Conservation (phyloP, 345 rosid genomes). For the Streptanthus diversifolius region DNA sequence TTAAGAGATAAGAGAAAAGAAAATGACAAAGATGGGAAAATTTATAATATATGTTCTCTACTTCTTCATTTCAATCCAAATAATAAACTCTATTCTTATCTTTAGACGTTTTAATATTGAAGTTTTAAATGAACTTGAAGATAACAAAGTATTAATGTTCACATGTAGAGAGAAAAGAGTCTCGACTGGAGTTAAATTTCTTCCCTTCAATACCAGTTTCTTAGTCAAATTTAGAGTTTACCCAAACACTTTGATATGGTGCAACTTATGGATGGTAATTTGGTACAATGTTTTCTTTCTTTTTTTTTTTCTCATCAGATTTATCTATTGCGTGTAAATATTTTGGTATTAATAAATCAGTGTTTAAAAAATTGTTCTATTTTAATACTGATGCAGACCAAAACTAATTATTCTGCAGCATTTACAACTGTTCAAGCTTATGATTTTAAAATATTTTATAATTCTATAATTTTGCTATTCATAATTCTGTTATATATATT, state of each 20-base stretch:
- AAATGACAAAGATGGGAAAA: background rate
- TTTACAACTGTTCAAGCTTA: background rate
- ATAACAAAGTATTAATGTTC: background rate
- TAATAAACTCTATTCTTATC: background rate
- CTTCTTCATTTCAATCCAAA: background rate
- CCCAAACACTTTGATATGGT: slow-evolving; percentile 15
- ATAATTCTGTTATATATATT: background rate
- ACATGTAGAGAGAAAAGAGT: background rate
- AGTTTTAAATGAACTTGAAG: background rate
- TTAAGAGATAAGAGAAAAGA: background rate
- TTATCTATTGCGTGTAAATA: background rate
- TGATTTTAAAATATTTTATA: background rate
- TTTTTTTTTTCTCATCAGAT: background rate
- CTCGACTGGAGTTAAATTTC: background rate
- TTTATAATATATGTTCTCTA: background rate
- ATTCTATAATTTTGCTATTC: no score
- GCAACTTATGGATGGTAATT: slow-evolving; percentile 10
- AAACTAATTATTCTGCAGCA: background rate
- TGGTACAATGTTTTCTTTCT: background rate
- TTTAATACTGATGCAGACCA: background rate
- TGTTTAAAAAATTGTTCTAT: no score
- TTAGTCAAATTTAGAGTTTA: background rate
- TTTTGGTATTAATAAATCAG: background rate
- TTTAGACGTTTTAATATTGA: background rate
- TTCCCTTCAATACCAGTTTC: background rate